Conservation (phyloP, 148 eudicot genomes). For the Diospyros lotus region DNA sequence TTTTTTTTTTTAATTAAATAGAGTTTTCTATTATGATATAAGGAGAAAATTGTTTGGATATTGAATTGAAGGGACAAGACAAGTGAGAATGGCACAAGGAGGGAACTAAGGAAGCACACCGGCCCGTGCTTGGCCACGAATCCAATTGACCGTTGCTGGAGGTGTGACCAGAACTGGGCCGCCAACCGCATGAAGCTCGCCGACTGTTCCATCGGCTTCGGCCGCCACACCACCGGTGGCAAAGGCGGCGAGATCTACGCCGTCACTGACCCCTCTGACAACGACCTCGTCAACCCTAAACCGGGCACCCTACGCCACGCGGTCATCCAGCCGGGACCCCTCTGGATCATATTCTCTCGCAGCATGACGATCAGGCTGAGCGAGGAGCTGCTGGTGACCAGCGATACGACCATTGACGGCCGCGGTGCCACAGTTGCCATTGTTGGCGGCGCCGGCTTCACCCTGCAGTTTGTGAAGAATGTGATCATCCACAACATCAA, state of each 20-base stretch:
- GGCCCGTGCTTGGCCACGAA: slow-evolving; percentile 52
- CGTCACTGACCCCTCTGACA: slow-evolving; percentile 51
- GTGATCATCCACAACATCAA: slow-evolving; percentile 62
- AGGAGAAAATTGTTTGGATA: too few relatives aligned
- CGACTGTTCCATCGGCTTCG: slow-evolving; percentile 60
- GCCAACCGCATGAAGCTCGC: slow-evolving; percentile 42
- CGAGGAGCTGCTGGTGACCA: slow-evolving; percentile 44
- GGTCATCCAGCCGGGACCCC: slow-evolving; percentile 47
- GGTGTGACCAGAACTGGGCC: slow-evolving; percentile 55
- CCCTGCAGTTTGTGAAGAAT: slow-evolving; percentile 47
- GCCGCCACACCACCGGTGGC: slow-evolving; percentile 55
- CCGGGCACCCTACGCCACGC: slow-evolving; percentile 60
- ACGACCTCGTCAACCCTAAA: slow-evolving; percentile 40
- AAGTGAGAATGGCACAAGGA: slow-evolving; percentile 32
- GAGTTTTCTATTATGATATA: too few relatives aligned
- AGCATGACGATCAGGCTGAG: slow-evolving; percentile 45
- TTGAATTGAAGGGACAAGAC: too few relatives aligned
- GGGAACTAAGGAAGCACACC: slow-evolving; percentile 24
- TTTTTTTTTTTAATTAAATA: too few relatives aligned
- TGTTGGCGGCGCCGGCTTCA: slow-evolving; percentile 45
- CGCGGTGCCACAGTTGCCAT: slow-evolving; percentile 53
- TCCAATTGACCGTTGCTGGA: slow-evolving; percentile 74
- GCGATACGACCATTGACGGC: slow-evolving; percentile 66
- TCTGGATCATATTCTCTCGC: slow-evolving; percentile 55
- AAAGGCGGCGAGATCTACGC: slow-evolving; percentile 48